Conservation (phyloP, 768 basidiomycete genomes). For the Agaricus sinodeliciosus region DNA sequence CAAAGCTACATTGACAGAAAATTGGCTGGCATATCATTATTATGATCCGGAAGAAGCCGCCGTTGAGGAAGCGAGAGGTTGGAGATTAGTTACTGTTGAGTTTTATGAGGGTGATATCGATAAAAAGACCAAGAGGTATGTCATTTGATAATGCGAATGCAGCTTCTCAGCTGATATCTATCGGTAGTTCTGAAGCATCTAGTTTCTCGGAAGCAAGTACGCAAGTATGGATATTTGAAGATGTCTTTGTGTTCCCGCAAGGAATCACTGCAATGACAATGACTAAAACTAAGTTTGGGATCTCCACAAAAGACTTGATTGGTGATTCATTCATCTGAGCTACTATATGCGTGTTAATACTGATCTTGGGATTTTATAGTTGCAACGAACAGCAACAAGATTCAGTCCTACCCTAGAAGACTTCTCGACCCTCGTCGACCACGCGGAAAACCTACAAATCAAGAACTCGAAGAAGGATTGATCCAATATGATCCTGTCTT, state of each 20-base stretch:
- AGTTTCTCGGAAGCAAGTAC: slow-evolving; percentile 45
- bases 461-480: slow-evolving; percentile 83
- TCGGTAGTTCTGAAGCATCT: slow-evolving; percentile 35
- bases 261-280: slow-evolving; percentile 63
- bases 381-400: slow-evolving; percentile 65
- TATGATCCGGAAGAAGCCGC: slow-evolving; percentile 53
- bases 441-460: slow-evolving; percentile 59
- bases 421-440: slow-evolving; percentile 83
- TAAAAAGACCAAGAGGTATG: slow-evolving; percentile 68
- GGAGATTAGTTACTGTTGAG: slow-evolving; percentile 77
- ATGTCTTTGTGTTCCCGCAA: slow-evolving; percentile 44
- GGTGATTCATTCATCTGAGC: slow-evolving; percentile 35
- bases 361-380: slow-evolving; percentile 36
- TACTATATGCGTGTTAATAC: not conserved
- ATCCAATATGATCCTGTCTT: slow-evolving; percentile 80
- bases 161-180: not conserved
- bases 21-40: slow-evolving; percentile 90
- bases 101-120: slow-evolving; percentile 78
- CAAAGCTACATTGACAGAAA: slow-evolving; percentile 69
- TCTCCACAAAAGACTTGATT: slow-evolving; percentile 80
- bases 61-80: slow-evolving; percentile 51
- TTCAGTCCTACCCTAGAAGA: slow-evolving; percentile 67
- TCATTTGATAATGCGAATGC: slow-evolving; percentile 1
- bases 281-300: slow-evolving; percentile 85
- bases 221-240: slow-evolving; percentile 56